phyloP scores from a whole-genome alignment of 208 protist genomes.

The Giardia muris region DNA sequence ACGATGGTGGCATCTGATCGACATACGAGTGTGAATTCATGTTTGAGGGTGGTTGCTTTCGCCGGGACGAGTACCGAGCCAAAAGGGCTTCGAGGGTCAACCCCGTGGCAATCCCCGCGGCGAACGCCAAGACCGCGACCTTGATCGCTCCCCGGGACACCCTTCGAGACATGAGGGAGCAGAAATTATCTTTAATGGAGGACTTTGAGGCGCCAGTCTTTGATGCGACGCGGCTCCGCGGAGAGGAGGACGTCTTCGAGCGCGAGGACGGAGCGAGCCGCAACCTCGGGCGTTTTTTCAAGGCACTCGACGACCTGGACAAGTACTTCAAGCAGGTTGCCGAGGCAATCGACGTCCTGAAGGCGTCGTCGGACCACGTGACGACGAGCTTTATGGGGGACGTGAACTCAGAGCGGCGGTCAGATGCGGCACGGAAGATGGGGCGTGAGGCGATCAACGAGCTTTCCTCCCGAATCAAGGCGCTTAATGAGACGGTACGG shows the following conservation, averaged over 20 bases:
- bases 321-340: background rate
- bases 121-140: too few species aligned
- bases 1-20: too few species aligned
- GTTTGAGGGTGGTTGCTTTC: too few species aligned
- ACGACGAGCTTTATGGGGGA: background rate
- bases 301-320: background rate
- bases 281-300: background rate
- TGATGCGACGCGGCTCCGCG: background rate
- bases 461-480: background rate
- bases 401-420: background rate
- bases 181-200: background rate
- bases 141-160: too few species aligned
- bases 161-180: too few species aligned
- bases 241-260: background rate
- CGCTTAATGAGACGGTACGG: background rate
- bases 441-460: background rate
- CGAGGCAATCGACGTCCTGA: background rate
- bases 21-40: too few species aligned
- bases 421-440: background rate
- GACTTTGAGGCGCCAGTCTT: background rate
- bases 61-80: too few species aligned
- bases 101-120: too few species aligned
- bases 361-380: background rate
- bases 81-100: too few species aligned
- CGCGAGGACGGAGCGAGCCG: background rate